Base-by-base conservation (phyloP, 2,329 filamentous ascomycete species). In the Exophiala calicioides region DNA sequence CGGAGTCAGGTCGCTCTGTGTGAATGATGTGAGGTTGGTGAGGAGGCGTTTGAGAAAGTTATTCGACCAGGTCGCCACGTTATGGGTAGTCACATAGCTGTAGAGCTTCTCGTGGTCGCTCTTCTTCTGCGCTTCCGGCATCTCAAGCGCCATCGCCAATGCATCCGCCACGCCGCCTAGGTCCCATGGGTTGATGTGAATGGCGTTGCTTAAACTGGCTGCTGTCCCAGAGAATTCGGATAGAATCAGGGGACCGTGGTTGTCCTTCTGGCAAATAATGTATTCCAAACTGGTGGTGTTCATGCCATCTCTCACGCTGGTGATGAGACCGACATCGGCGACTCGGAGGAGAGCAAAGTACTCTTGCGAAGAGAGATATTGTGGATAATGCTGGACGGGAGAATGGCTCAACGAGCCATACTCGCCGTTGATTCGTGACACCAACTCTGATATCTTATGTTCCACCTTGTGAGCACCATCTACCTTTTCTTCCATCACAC, bases 171-270 rank as follows among this genome's bases (percentile, higher is more conserved):
- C 90, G 26, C 87, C 88, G 19, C 79, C 82, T 44, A 91, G 77
- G 64, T 96, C 90, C 89, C 90, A 97, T 1, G 91, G 91, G 69
- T 97, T 97, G 74, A 97, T 95, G 68, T 95, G 89, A 52, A 95
- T 90, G 23, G 91, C 91, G 61, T 87, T 86, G 52, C 81, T 80
- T 27, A 97, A 77, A 45, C 85, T 93, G 43, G 88, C 88, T 23
- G 91, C 90, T 1, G 91, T 96, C 48, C 91, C 91, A 53, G 90
- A 96, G 68, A 97, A 97, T 67, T 97, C 91, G 10, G 93, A 97
- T 18, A 97, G 80, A 57, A 97, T 96, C 35, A 97, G 74, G 1
- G 90, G 91, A 1, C 90, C 88, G 58, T 90, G 83, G 46, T 84
- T 84, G 54, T 93, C 85, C 61, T 88, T 86, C 68, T 97, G 91